Conservation (phyloP, 1,284 basidiomycete genomes). For the Trametes hirsuta region DNA sequence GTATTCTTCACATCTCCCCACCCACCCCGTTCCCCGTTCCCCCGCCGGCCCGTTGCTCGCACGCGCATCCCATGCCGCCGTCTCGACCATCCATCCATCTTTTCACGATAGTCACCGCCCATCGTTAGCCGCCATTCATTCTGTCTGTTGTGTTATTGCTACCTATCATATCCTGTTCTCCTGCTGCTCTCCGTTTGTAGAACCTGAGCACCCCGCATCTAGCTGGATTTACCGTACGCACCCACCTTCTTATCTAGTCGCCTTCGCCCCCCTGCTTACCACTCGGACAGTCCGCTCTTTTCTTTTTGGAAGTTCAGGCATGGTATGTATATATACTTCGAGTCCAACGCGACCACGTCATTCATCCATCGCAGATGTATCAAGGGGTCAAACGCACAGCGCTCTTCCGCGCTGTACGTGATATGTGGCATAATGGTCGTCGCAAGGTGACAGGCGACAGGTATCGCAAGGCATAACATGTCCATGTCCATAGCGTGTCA, state of each 20-base stretch:
- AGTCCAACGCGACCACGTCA: background rate
- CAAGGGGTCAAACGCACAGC: background rate
- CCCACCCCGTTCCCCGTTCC: background rate
- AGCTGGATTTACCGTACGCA: constrained; percentile 22
- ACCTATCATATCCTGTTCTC: constrained; percentile 19
- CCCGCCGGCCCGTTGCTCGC: background rate
- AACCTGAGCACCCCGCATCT: constrained; percentile 17
- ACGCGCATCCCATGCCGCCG: background rate
- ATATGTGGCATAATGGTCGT: no score
- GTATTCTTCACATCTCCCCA: constrained; percentile 17
- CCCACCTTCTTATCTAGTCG: constrained; percentile 9
- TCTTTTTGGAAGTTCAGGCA: background rate
- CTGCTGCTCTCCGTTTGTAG: constrained; percentile 13
- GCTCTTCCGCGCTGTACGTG: background rate
- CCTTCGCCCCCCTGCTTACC: constrained; percentile 3
- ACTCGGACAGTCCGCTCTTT: background rate
- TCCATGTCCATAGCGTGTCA: background rate
- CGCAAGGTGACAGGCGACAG: background rate
- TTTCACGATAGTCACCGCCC: constrained; percentile 1
- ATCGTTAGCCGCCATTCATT: constrained; percentile 16
- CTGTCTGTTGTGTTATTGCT: constrained; percentile 29
- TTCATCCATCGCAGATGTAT: background rate
- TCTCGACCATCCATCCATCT: background rate
- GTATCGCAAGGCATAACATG: background rate
- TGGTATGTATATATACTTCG: background rate